These are phyloP conservation scores for Bruguiera hainesii DNA, from an alignment of 441 rosid genomes.

Conservation along the genomic window DNA sequence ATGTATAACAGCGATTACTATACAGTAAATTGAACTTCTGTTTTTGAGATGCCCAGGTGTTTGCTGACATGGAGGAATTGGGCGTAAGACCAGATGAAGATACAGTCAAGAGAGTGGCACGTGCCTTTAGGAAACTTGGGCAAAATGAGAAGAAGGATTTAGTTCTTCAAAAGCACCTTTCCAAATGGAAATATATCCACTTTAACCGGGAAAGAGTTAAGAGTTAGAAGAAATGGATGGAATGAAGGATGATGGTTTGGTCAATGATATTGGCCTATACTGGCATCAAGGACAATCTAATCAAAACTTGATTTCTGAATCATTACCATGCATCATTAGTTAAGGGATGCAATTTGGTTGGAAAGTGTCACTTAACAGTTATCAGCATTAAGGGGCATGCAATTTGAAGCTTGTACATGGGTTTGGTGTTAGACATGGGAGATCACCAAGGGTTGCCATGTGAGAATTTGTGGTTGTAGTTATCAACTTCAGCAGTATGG, in stretches of 20 bases:
- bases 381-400: background rate
- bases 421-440: background rate
- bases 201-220: slow-evolving; percentile 76
- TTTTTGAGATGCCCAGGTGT: slow-evolving; percentile 42
- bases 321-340: background rate
- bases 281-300: background rate
- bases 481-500: no score
- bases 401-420: background rate
- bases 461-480: no score
- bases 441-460: no score
- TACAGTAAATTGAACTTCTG: slow-evolving; percentile 4
- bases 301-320: background rate
- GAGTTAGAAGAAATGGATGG: slow-evolving; percentile 49
- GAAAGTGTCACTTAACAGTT: background rate
- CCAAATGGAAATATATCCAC: slow-evolving; percentile 67
- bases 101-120: slow-evolving; percentile 54
- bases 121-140: slow-evolving; percentile 53
- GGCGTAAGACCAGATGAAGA: slow-evolving; percentile 79
- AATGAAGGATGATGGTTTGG: slow-evolving; percentile 22
- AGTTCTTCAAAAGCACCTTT: slow-evolving; percentile 51
- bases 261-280: background rate
- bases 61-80: slow-evolving; percentile 91
- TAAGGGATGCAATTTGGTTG: background rate
- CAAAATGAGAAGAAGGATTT: slow-evolving; percentile 53
- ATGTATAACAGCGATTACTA: no score